Evolutionary conservation across 768 basidiomycete species (phyloP).

Genomic region (Fomitopsis pulvina): DNA sequence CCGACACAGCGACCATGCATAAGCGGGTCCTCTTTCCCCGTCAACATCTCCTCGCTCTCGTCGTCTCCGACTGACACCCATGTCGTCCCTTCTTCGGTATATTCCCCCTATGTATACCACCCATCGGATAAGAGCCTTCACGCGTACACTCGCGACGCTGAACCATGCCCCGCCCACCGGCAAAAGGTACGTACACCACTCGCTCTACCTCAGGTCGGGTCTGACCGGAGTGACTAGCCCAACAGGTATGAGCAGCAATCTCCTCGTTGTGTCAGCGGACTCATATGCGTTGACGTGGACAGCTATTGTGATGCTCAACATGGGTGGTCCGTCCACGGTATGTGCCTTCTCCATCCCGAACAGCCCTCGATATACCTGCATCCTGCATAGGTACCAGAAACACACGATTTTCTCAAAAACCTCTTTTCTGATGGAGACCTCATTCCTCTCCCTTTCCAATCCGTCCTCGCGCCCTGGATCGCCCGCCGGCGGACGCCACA

Average conservation of each 20-base stretch:
- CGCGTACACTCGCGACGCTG: conserved; percentile 40
- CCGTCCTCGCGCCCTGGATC: conserved; percentile 79
- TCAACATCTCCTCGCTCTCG: no score
- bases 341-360: conserved; percentile 19
- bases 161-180: conserved; percentile 31
- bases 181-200: conserved; percentile 33
- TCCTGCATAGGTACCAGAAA: conserved; percentile 72
- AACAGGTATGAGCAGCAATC: conserved; percentile 16
- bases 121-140: conserved; percentile 16
- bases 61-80: no score
- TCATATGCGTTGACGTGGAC: neutral
- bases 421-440: conserved; percentile 91
- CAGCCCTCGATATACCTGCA: neutral
- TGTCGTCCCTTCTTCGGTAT: neutral
- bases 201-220: neutral
- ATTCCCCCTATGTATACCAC: conserved; percentile 10
- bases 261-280: neutral
- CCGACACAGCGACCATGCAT: neutral
- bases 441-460: conserved; percentile 93
- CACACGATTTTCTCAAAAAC: conserved; percentile 86
- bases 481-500: conserved; percentile 84
- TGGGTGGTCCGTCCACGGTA: conserved; percentile 96
- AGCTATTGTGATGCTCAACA: conserved; percentile 97
- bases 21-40: neutral
- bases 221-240: conserved; percentile 10